Evolutionary conservation across 129 eudicot species (phyloP).

Genomic region (Gnaphalium uliginosum): DNA sequence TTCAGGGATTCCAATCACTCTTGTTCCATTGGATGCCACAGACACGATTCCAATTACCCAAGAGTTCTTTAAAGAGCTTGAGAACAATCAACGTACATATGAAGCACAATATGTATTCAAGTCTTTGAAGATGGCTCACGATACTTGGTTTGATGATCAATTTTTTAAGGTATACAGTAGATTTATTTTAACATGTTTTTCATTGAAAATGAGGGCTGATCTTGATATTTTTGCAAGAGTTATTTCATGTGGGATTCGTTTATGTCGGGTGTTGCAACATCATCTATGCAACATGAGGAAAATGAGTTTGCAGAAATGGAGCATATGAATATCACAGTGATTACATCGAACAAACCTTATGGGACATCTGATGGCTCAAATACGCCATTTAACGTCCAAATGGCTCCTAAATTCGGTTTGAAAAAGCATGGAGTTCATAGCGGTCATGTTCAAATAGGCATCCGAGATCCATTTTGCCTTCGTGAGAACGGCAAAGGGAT

Average conservation of each 20-base stretch:
- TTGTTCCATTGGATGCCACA: conserved; percentile 87
- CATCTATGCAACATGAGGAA: conserved; percentile 57
- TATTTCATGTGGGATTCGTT: conserved; percentile 95
- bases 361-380: conserved; percentile 80
- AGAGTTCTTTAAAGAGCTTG: conserved; percentile 53
- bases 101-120: conserved; percentile 80
- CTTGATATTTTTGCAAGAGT: conserved; percentile 50
- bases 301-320: conserved; percentile 89
- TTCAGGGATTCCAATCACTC: conserved; percentile 87
- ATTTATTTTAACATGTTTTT: neutral
- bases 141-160: conserved; percentile 65
- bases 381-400: conserved; percentile 53
- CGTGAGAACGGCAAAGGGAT: conserved; percentile 58
- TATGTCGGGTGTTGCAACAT: conserved; percentile 68
- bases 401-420: conserved; percentile 49
- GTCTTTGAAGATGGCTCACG: conserved; percentile 66
- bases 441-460: conserved; percentile 82
- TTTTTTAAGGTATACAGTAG: conserved; percentile 50
- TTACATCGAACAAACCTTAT: conserved; percentile 82
- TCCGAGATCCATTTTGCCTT: conserved; percentile 71
- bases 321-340: conserved; percentile 75
- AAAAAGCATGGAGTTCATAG: conserved; percentile 78
- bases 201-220: neutral
- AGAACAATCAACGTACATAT: conserved; percentile 62
- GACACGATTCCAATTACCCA: conserved; percentile 67